A percentile compares a stretch with the other conserved stretches of the same genome.
Conservation (phyloP, 1,284 basidiomycete genomes). For the Trichosporon coremiiforme region DNA sequence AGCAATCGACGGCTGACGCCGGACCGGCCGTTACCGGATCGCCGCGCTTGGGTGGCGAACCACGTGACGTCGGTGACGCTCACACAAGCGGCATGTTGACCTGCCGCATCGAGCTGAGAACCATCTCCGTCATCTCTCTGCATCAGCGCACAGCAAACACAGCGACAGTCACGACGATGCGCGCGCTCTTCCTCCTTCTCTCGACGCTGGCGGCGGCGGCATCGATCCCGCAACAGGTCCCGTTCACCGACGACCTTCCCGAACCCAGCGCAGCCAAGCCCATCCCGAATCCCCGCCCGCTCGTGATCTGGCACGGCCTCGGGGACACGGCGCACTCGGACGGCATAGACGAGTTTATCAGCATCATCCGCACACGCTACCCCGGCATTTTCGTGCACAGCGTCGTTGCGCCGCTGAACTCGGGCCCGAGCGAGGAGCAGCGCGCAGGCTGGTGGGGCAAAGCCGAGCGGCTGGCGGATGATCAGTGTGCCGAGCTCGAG, state of each 20-base stretch:
- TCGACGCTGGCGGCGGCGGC: constrained; percentile 10
- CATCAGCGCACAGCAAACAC: neutral
- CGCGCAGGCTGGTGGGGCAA: constrained; percentile 67
- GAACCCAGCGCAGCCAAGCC: neutral
- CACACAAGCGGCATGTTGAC: neutral
- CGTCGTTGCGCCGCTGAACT: constrained; percentile 69
- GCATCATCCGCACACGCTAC: constrained; percentile 68
- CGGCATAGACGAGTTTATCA: constrained; percentile 64
- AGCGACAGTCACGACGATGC: neutral
- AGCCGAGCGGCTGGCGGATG: constrained; percentile 38
- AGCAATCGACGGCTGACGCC: neutral
- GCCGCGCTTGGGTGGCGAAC: neutral
- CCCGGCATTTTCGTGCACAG: constrained; percentile 85
- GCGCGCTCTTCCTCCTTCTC: constrained; percentile 9
- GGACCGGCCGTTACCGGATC: neutral
- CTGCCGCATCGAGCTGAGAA: too few relatives aligned
- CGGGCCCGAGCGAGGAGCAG: constrained; percentile 66
- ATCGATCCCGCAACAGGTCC: neutral
- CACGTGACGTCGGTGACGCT: neutral
- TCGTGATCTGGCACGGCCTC: constrained; percentile 95
- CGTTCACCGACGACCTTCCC: neutral
- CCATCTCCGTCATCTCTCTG: neutral
- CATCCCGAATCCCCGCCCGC: constrained; percentile 60
- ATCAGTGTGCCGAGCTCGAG: constrained; percentile 26
- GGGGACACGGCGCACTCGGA: constrained; percentile 63